phyloP scores from a whole-genome alignment of 495 filamentous ascomycete species.

The Acidiella bohemica region DNA sequence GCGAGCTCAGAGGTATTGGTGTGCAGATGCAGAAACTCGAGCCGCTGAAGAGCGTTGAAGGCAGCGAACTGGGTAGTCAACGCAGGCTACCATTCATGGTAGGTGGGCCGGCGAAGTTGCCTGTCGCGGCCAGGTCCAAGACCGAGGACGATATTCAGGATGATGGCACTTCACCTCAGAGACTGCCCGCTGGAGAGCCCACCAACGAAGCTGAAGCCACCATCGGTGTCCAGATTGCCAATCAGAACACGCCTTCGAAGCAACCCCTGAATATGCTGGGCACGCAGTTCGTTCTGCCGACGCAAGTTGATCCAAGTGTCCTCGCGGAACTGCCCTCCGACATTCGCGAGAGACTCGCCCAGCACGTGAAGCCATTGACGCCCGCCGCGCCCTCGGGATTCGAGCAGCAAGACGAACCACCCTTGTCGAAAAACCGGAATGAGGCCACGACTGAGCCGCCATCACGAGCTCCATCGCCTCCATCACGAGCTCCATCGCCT shows the following conservation, averaged over 20 bases:
- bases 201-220: no score
- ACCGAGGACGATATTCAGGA: constrained; percentile 38
- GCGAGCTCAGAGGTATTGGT: constrained; percentile 79
- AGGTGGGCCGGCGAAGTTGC: constrained; percentile 9
- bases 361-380: constrained; percentile 23
- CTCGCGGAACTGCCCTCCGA: constrained; percentile 65
- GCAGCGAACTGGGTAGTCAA: constrained; percentile 35
- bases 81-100: constrained; percentile 45
- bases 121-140: constrained; percentile 14
- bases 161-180: constrained; percentile 45
- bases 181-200: neutral
- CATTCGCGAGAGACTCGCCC: constrained; percentile 59
- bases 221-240: constrained; percentile 18
- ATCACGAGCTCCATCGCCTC: no score
- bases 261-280: constrained; percentile 64
- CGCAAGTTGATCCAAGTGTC: constrained; percentile 59
- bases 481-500: constrained; percentile 9
- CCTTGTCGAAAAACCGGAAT: neutral
- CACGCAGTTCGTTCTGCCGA: constrained; percentile 79
- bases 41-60: constrained; percentile 44
- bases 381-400: neutral
- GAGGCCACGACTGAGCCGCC: no score
- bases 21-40: constrained; percentile 89
- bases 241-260: constrained; percentile 34
- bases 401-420: neutral